Percentiles rank a stretch among this genome's conserved stretches.
These are phyloP conservation scores for Epichloe glyceriae DNA, from an alignment of 2,329 filamentous ascomycete species.

Conservation along the genomic window DNA sequence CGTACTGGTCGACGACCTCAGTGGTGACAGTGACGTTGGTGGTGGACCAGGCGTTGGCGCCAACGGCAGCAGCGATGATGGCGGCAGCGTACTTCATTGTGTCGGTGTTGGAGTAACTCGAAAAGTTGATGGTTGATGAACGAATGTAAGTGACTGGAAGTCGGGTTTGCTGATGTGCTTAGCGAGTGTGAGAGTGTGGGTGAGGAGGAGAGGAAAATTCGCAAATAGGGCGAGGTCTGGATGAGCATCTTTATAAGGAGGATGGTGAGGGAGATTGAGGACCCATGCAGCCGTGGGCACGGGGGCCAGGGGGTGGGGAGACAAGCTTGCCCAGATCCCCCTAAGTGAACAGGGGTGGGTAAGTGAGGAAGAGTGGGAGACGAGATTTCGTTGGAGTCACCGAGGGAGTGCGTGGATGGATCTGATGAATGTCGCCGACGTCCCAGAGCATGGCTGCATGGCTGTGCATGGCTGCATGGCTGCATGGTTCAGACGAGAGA, in stretches of 20 bases:
- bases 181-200: slow-evolving; percentile 36
- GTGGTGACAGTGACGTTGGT: slow-evolving; percentile 45
- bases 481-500: neutral
- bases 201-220: slow-evolving; percentile 26
- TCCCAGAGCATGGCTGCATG: neutral
- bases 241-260: slow-evolving; percentile 37
- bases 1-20: slow-evolving; percentile 51
- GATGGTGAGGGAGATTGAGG: slow-evolving; percentile 9
- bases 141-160: slow-evolving; percentile 48
- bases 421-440: neutral
- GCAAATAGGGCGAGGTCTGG: slow-evolving; percentile 19
- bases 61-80: slow-evolving; percentile 35
- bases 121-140: slow-evolving; percentile 25
- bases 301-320: slow-evolving; percentile 9
- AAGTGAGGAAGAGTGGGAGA: neutral
- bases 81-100: slow-evolving; percentile 53
- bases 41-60: slow-evolving; percentile 8
- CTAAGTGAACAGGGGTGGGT: slow-evolving; percentile 5
- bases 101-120: slow-evolving; percentile 34
- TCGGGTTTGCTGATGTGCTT: slow-evolving; percentile 29
- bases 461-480: too few species aligned
- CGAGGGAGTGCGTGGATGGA: neutral
- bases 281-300: neutral
- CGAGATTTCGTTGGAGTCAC: slow-evolving; percentile 3
- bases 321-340: neutral